These are phyloP conservation scores for Phytophthora litchii DNA, from an alignment of 352 stramenopile genomes.

Conservation along the genomic window DNA sequence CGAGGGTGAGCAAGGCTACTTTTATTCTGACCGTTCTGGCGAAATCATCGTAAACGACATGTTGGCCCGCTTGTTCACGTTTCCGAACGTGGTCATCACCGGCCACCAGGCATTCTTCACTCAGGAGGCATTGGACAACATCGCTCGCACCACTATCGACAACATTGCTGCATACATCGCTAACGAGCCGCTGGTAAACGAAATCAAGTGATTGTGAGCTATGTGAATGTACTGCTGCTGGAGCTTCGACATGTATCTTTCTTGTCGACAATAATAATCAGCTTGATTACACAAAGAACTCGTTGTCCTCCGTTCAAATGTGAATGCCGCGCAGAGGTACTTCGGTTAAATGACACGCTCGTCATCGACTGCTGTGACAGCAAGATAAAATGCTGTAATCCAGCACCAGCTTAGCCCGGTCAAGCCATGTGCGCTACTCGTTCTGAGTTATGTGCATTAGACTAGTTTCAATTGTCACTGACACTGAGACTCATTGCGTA, in stretches of 20 bases:
- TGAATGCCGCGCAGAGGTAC: neutral
- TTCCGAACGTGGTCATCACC: slow-evolving; percentile 84
- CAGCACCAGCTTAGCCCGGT: neutral
- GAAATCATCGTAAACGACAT: slow-evolving; percentile 70
- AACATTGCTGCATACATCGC: slow-evolving; percentile 70
- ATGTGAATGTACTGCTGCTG: too few relatives aligned
- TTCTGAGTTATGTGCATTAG: neutral
- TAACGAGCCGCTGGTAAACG: slow-evolving; percentile 53
- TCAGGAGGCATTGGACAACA: slow-evolving; percentile 75
- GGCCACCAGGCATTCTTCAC: slow-evolving; percentile 86
- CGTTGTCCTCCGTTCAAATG: neutral
- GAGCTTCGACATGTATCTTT: slow-evolving; percentile 39
- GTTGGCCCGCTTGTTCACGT: slow-evolving; percentile 79
- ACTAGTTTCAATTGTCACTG: too few relatives aligned
- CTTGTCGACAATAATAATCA: neutral
- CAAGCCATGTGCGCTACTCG: neutral
- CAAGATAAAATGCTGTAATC: neutral
- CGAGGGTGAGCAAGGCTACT: slow-evolving; percentile 76
- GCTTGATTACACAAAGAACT: slow-evolving; percentile 3
- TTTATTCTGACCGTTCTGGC: slow-evolving; percentile 78
- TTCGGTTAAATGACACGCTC: neutral
- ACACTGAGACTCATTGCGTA: too few relatives aligned
- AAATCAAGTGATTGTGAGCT: slow-evolving; percentile 43
- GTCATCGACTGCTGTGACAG: neutral
- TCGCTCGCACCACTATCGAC: slow-evolving; percentile 70